phyloP scores from a whole-genome alignment of 345 rosid species.

The Sonneratia caseolaris region DNA sequence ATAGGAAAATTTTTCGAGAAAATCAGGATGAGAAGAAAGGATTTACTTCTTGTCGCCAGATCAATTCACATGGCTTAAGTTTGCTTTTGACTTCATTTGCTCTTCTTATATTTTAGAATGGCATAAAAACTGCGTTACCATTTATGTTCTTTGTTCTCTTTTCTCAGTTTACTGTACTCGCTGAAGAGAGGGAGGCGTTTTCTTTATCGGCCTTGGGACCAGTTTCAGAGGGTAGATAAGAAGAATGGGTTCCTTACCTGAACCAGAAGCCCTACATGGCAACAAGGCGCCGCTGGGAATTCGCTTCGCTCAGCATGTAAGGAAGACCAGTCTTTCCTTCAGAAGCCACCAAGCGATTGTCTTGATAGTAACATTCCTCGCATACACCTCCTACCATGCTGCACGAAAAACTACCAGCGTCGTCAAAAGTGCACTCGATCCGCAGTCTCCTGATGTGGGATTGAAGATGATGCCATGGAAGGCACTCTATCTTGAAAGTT shows the following conservation, averaged over 20 bases:
- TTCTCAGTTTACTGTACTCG: background rate
- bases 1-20: too few species aligned
- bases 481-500: constrained; percentile 13
- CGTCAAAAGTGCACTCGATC: constrained; percentile 87
- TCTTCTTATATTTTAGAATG: background rate
- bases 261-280: constrained; percentile 13
- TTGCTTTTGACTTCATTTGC: background rate
- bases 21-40: too few species aligned
- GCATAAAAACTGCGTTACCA: background rate
- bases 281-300: constrained; percentile 56
- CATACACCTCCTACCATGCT: constrained; percentile 75
- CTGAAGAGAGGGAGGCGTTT: background rate
- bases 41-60: too few species aligned
- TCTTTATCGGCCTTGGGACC: background rate
- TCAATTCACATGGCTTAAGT: too few species aligned
- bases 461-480: constrained; percentile 29
- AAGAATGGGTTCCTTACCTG: constrained; percentile 47
- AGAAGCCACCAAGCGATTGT: constrained; percentile 61
- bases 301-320: constrained; percentile 37
- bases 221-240: too few species aligned
- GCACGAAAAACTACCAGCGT: constrained; percentile 77
- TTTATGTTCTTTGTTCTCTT: background rate
- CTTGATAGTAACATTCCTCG: constrained; percentile 65
- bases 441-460: constrained; percentile 17
- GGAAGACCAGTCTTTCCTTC: constrained; percentile 45